A percentile compares a stretch with the other conserved stretches of the same genome.
These are phyloP conservation scores for Kodamaea neixiangensis DNA, from an alignment of 805 yeast species.

Conservation along the genomic window DNA sequence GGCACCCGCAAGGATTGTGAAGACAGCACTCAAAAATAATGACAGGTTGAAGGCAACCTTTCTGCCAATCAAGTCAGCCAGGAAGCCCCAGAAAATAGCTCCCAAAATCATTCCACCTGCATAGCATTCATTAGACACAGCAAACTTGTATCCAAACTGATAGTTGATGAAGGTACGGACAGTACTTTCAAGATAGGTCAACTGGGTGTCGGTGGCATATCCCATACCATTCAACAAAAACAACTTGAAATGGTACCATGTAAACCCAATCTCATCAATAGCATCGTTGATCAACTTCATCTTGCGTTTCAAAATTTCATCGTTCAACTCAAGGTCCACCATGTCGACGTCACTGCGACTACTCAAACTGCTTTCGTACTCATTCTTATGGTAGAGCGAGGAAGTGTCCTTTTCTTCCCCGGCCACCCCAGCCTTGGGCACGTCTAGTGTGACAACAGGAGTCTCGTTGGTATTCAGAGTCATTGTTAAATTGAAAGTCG, in stretches of 20 bases:
- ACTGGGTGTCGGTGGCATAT: constrained; percentile 47
- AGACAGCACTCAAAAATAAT: constrained; percentile 48
- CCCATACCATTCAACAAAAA: constrained; percentile 41
- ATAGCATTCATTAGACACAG: constrained; percentile 38
- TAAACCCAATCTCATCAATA: constrained; percentile 45
- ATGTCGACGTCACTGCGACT: constrained; percentile 14
- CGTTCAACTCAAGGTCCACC: constrained; percentile 17
- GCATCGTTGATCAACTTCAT: constrained; percentile 32
- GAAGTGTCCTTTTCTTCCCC: constrained; percentile 7
- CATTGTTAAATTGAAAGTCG: neutral
- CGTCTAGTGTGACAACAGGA: neutral
- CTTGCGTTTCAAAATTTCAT: constrained; percentile 21
- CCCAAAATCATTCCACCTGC: constrained; percentile 52
- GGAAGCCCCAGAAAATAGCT: constrained; percentile 55
- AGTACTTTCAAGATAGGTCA: constrained; percentile 48
- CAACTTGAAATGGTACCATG: constrained; percentile 44
- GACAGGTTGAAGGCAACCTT: constrained; percentile 32
- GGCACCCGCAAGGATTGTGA: constrained; percentile 56
- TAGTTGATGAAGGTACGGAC: constrained; percentile 48
- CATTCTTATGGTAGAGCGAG: constrained; percentile 8
- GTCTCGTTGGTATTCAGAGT: neutral
- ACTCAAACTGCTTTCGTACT: constrained; percentile 8
- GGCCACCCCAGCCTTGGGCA: neutral
- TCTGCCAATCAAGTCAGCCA: constrained; percentile 36
- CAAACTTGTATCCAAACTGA: constrained; percentile 48